These are phyloP conservation scores for Zarea fungicola DNA, from an alignment of 2,329 filamentous ascomycete genomes.

Conservation along the genomic window DNA sequence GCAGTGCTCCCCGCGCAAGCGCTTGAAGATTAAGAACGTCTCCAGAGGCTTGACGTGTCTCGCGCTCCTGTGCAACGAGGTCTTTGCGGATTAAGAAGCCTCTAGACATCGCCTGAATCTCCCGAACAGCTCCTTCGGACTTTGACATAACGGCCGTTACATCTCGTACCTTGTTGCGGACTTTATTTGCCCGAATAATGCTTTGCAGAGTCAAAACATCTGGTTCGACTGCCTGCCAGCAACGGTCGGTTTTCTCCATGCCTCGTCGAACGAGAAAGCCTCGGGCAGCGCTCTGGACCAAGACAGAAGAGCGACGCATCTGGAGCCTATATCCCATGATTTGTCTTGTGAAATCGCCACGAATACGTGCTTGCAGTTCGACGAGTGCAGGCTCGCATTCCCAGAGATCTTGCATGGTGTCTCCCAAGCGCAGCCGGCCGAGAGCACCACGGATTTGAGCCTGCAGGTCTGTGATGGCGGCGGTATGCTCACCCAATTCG, in stretches of 20 bases:
- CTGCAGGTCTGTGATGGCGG: constrained; percentile 71
- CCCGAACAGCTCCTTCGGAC: constrained; percentile 58
- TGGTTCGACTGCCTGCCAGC: constrained; percentile 65
- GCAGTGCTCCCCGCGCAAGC: constrained; percentile 60
- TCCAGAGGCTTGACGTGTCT: constrained; percentile 46
- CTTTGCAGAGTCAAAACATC: constrained; percentile 78
- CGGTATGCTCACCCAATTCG: constrained; percentile 73
- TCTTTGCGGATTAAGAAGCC: constrained; percentile 61
- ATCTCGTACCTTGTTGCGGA: constrained; percentile 52
- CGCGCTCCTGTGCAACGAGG: constrained; percentile 49
- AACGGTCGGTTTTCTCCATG: constrained; percentile 56
- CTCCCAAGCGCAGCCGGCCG: constrained; percentile 68
- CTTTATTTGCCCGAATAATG: constrained; percentile 65
- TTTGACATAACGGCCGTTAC: constrained; percentile 54
- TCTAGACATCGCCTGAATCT: constrained; percentile 61
- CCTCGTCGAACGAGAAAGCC: constrained; percentile 67
- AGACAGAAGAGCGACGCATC: constrained; percentile 75
- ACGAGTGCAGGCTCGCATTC: constrained; percentile 72
- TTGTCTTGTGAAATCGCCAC: constrained; percentile 83
- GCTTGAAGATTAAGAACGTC: constrained; percentile 59
- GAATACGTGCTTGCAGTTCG: constrained; percentile 79
- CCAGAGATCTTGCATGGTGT: constrained; percentile 87
- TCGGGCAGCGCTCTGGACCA: constrained; percentile 72
- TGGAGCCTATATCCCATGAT: constrained; percentile 74
- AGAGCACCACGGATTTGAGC: constrained; percentile 79